Conservation (phyloP, 2,329 filamentous ascomycete species). For the Penicillium paneum region DNA sequence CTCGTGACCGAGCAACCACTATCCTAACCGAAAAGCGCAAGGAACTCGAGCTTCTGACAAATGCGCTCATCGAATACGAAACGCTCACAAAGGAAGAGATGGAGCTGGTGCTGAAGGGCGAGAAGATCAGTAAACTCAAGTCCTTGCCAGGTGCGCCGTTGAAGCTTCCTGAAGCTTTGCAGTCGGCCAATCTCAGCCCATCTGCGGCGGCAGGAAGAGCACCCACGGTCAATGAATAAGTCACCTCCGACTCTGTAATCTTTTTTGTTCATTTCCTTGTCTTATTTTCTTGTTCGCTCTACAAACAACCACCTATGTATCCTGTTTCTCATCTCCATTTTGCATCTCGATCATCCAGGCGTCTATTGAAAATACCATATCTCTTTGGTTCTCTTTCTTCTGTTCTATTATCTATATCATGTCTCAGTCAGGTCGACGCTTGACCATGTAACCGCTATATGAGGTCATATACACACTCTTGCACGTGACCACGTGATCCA, state of each 20-base stretch:
- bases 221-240: conserved; percentile 25
- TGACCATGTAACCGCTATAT: neutral
- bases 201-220: conserved; percentile 22
- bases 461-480: too few relatives aligned
- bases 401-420: too few relatives aligned
- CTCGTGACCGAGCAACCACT: conserved; percentile 67
- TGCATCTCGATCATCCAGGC: conserved; percentile 24
- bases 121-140: conserved; percentile 70
- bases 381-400: conserved; percentile 7
- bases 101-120: conserved; percentile 80
- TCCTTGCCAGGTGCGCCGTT: conserved; percentile 55
- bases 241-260: neutral
- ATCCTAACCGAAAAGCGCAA: conserved; percentile 72
- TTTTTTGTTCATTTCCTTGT: conserved; percentile 3
- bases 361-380: conserved; percentile 26
- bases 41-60: conserved; percentile 82
- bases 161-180: conserved; percentile 60
- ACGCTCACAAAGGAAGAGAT: conserved; percentile 87
- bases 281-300: conserved; percentile 7
- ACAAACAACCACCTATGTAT: neutral
- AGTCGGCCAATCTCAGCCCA: conserved; percentile 29
- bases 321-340: conserved; percentile 1
- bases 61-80: conserved; percentile 91
- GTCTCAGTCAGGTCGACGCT: neutral
- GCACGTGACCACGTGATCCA: too few relatives aligned